Conservation (phyloP, 768 basidiomycete genomes). For the Lentinula guzmanii region DNA sequence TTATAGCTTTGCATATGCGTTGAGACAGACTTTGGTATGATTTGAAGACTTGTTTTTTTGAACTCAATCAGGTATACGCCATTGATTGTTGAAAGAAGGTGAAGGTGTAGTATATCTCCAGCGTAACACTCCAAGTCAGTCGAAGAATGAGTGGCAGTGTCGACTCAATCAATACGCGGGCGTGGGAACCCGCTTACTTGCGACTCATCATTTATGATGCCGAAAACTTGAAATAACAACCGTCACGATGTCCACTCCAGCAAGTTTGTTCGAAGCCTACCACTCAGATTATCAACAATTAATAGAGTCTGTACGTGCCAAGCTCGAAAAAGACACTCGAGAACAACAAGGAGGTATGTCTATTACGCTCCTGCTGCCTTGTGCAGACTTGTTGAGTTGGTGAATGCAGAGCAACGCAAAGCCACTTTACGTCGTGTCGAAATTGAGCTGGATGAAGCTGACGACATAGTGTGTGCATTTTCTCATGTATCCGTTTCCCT, state of each 20-base stretch:
- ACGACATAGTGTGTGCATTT: conserved; percentile 69
- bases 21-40: background rate
- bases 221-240: background rate
- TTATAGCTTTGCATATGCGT: background rate
- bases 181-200: background rate
- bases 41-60: background rate
- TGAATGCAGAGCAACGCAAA: conserved; percentile 67
- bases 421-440: conserved; percentile 74
- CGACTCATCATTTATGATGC: background rate
- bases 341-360: conserved; percentile 59
- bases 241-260: conserved; percentile 40
- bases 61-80: background rate
- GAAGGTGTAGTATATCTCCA: too few species aligned
- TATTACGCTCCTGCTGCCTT: background rate
- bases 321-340: conserved; percentile 67
- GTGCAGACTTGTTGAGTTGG: background rate
- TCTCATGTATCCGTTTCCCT: background rate
- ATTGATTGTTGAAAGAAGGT: too few species aligned
- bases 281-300: conserved; percentile 81
- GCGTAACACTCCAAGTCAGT: too few species aligned
- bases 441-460: conserved; percentile 89
- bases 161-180: background rate
- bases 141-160: background rate
- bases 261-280: conserved; percentile 70
- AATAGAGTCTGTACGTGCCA: conserved; percentile 59